These are phyloP conservation scores for Barnettozyma pratensis DNA, from an alignment of 805 yeast species.

Conservation along the genomic window DNA sequence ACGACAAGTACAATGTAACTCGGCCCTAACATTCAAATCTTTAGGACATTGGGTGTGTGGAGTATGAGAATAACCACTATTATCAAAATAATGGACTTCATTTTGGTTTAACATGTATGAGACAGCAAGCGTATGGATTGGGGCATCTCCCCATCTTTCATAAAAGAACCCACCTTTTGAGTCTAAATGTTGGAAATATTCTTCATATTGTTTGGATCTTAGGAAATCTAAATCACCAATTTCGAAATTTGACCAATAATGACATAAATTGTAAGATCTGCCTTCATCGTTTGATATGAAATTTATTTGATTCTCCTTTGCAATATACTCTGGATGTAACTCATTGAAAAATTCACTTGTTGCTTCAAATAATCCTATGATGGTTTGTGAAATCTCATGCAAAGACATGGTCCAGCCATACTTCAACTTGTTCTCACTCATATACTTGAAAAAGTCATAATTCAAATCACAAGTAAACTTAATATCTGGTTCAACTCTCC, in stretches of 20 bases:
- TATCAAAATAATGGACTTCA: slow-evolving; percentile 65
- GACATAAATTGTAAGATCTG: slow-evolving; percentile 64
- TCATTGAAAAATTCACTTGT: slow-evolving; percentile 55
- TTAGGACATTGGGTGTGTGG: slow-evolving; percentile 58
- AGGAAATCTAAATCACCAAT: slow-evolving; percentile 68
- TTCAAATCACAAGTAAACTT: slow-evolving; percentile 77
- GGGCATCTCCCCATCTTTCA: slow-evolving; percentile 94
- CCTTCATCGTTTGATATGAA: slow-evolving; percentile 64
- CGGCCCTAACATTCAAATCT: slow-evolving; percentile 35
- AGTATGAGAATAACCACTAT: slow-evolving; percentile 68
- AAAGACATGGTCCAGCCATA: slow-evolving; percentile 78
- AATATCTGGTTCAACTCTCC: slow-evolving; percentile 92
- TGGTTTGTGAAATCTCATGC: slow-evolving; percentile 68
- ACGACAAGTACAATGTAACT: slow-evolving; percentile 48
- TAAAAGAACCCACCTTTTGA: slow-evolving; percentile 72
- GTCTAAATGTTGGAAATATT: slow-evolving; percentile 61
- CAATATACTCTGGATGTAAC: slow-evolving; percentile 37
- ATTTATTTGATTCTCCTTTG: slow-evolving; percentile 50
- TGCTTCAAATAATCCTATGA: slow-evolving; percentile 71
- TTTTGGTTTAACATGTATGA: slow-evolving; percentile 50
- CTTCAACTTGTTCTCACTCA: slow-evolving; percentile 69
- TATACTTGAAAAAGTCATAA: slow-evolving; percentile 75
- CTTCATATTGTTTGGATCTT: slow-evolving; percentile 50
- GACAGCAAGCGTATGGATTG: slow-evolving; percentile 78
- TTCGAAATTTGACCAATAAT: slow-evolving; percentile 80